These are phyloP conservation scores for Solanum appendiculatum DNA, from an alignment of 257 asterid genomes.

Conservation along the genomic window DNA sequence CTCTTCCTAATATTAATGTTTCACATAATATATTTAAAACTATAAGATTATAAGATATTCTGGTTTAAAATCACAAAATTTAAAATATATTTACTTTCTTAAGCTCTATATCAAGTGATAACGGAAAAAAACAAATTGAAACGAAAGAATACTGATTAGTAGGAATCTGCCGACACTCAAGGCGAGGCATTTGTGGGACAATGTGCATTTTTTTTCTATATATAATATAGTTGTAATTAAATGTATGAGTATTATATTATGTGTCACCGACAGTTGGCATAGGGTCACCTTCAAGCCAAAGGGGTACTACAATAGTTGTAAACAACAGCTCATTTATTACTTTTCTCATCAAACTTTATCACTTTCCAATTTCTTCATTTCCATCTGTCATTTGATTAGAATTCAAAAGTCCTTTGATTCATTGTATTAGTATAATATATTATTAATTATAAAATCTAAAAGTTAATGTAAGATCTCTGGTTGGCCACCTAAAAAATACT, in stretches of 20 bases:
- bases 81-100: too few species aligned
- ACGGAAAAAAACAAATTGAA: neutral
- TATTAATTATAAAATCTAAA: neutral
- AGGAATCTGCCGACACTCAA: neutral
- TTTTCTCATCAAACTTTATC: neutral
- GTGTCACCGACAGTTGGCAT: neutral
- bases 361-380: neutral
- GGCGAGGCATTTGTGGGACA: neutral
- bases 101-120: fast-evolving
- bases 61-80: too few species aligned
- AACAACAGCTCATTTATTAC: neutral
- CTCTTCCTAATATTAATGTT: too few species aligned
- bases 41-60: too few species aligned
- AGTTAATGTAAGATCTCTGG: neutral
- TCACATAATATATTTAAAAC: too few species aligned
- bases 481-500: neutral
- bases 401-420: neutral
- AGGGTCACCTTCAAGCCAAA: neutral
- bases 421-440: neutral
- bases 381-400: neutral
- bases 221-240: neutral
- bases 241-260: neutral
- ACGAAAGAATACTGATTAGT: neutral
- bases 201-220: neutral
- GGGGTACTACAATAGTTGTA: neutral